Conservation (phyloP, 345 rosid species). For the Anastatica hierochuntica region DNA sequence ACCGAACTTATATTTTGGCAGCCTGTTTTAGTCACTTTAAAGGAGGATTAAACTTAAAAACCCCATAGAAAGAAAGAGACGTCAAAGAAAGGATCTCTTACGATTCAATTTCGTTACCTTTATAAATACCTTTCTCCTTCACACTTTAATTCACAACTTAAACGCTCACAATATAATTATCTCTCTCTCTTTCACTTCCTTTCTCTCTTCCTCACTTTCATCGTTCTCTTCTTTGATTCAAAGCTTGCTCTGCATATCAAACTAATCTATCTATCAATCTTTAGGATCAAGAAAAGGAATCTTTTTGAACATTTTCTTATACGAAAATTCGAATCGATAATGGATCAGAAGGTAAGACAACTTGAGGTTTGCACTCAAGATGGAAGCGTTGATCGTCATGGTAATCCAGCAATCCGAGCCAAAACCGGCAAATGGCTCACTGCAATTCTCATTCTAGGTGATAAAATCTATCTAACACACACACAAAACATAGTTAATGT, state of each 20-base stretch:
- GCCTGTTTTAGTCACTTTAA: not conserved
- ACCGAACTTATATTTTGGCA: slow-evolving; percentile 10
- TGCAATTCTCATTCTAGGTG: slow-evolving; percentile 70
- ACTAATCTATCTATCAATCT: not conserved
- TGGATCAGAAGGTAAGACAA: slow-evolving; percentile 32
- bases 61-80: slow-evolving; percentile 21
- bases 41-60: not conserved
- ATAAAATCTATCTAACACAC: not conserved
- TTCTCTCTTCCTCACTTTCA: not conserved
- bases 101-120: not conserved
- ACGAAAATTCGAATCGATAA: slow-evolving; percentile 1
- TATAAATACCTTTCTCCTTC: slow-evolving; percentile 23
- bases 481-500: too few relatives aligned
- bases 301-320: slow-evolving; percentile 4
- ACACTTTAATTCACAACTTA: slow-evolving; percentile 21
- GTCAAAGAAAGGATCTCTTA: slow-evolving; percentile 24
- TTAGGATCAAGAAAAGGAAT: slow-evolving; percentile 7
- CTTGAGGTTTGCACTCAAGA: slow-evolving; percentile 47
- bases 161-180: slow-evolving; percentile 11
- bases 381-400: slow-evolving; percentile 73
- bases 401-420: slow-evolving; percentile 52
- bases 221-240: slow-evolving; percentile 6
- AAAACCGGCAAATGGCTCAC: slow-evolving; percentile 81
- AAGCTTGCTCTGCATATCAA: not conserved
- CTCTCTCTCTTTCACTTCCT: slow-evolving; percentile 9